Evolutionary conservation across 2,329 filamentous ascomycete genomes (phyloP).

Genomic region (Pseudogymnoascus sp.): DNA sequence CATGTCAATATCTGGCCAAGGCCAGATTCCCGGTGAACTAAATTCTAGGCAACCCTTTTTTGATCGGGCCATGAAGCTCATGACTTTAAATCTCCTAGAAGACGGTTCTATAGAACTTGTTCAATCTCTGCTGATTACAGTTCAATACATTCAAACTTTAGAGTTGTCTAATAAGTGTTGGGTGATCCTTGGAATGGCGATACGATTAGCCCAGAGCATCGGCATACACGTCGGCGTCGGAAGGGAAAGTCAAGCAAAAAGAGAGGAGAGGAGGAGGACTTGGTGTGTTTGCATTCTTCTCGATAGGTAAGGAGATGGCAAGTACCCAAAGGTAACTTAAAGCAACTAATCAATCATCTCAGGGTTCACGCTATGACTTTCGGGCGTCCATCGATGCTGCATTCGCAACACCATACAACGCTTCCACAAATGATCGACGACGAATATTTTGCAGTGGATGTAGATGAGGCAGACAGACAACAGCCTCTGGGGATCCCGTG

Average conservation of each 20-base stretch:
- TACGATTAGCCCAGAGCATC: slow-evolving; percentile 23
- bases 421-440: slow-evolving; percentile 9
- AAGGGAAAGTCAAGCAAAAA: slow-evolving; percentile 11
- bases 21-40: background rate
- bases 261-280: slow-evolving; percentile 15
- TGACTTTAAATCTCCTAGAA: slow-evolving; percentile 13
- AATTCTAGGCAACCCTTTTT: slow-evolving; percentile 12
- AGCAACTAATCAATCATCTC: background rate
- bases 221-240: slow-evolving; percentile 19
- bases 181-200: slow-evolving; percentile 22
- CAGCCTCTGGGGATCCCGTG: background rate
- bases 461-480: background rate
- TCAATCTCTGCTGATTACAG: slow-evolving; percentile 21
- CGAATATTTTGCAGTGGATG: slow-evolving; percentile 5
- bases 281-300: slow-evolving; percentile 16
- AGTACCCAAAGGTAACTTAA: background rate
- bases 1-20: slow-evolving; percentile 11
- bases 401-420: background rate
- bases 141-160: slow-evolving; percentile 23
- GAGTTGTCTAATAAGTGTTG: slow-evolving; percentile 20
- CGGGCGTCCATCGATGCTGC: slow-evolving; percentile 14
- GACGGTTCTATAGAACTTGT: slow-evolving; percentile 19
- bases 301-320: slow-evolving; percentile 11
- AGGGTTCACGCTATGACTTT: slow-evolving; percentile 15
- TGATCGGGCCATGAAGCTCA: slow-evolving; percentile 14